Base-by-base conservation (phyloP, 768 basidiomycete species). In the Lactarius pseudohatsudake region DNA sequence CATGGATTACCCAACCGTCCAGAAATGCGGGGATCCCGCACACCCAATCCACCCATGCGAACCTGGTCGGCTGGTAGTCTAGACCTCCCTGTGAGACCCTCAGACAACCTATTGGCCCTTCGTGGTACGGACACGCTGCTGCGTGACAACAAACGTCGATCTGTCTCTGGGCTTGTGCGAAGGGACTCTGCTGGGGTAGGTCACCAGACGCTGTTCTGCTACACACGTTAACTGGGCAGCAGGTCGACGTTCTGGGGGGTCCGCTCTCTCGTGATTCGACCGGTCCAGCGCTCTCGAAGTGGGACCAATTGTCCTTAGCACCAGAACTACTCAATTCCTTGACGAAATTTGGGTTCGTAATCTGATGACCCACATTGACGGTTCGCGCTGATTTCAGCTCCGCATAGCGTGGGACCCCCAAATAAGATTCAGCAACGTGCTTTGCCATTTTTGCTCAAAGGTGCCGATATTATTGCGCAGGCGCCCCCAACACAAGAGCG, bases 371-470 rank as follows among this genome's bases (percentile, higher is more conserved):
- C 61, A 47, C 67, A 64, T 28, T 61, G 58, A 65, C 53, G 55
- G 22, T 57, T 61, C 32, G 36, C 7, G 36, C 26, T 67, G 32
- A 57, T 50, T 50, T 50, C 47, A 57, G 61, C 62, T 62, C 64
- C 38, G 67, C 64, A 30, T 72, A 96, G 95, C 50, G 89, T 98
- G 68, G 96, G 96, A 0, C 97, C 97, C 2, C 97, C 97, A 7
- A 98, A 98, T 77, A 99, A 99, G 81, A 97, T 99, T 70, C 97
- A 98, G 77, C 94, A 96, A 74, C 86, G 96, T 57, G 96, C 97
- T 55, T 81, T 99, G 59, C 97, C 97, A 8, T 98, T 98, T 79
- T 86, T 99, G 66, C 82, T 98, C 40, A 86, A 90, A 60, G 96
- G 94, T 9, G 86, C 94, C 43, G 97, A 99, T 72, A 98, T 98